These are phyloP conservation scores for Pestalotiopsis fici DNA, from an alignment of 2,329 filamentous ascomycete species.

Conservation along the genomic window DNA sequence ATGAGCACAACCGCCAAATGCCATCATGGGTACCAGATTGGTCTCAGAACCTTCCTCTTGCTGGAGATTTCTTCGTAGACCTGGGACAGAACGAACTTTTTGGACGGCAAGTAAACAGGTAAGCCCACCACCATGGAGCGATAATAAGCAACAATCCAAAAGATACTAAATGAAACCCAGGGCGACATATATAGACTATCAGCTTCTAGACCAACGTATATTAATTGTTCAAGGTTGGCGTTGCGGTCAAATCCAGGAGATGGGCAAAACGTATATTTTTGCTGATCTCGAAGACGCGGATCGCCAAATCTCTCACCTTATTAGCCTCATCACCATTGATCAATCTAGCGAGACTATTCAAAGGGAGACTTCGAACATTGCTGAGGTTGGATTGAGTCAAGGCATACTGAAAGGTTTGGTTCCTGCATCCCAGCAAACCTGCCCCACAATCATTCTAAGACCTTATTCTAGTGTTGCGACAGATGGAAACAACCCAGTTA, in stretches of 20 bases:
- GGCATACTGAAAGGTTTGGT: not conserved
- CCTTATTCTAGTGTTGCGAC: not conserved
- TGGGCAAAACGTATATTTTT: not conserved
- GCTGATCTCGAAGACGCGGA: not conserved
- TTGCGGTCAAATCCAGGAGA: not conserved
- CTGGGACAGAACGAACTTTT: too few relatives aligned
- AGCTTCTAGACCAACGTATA: not conserved
- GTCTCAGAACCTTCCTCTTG: not conserved
- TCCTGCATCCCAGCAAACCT: not conserved
- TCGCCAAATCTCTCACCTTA: not conserved
- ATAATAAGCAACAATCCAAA: not conserved
- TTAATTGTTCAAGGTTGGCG: not conserved
- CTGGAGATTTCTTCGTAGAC: not conserved
- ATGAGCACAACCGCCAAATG: not conserved
- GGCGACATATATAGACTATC: not conserved
- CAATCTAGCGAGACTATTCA: not conserved
- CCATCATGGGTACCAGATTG: constrained; percentile 1
- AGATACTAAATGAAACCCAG: not conserved
- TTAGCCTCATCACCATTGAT: not conserved
- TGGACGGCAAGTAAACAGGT: too few relatives aligned
- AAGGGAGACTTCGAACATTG: not conserved
- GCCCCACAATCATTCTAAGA: not conserved
- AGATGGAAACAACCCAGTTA: not conserved
- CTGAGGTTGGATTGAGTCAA: not conserved
- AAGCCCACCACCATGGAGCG: not conserved